phyloP scores from a whole-genome alignment of 106 monocot genomes.

The Posidonia australis region DNA sequence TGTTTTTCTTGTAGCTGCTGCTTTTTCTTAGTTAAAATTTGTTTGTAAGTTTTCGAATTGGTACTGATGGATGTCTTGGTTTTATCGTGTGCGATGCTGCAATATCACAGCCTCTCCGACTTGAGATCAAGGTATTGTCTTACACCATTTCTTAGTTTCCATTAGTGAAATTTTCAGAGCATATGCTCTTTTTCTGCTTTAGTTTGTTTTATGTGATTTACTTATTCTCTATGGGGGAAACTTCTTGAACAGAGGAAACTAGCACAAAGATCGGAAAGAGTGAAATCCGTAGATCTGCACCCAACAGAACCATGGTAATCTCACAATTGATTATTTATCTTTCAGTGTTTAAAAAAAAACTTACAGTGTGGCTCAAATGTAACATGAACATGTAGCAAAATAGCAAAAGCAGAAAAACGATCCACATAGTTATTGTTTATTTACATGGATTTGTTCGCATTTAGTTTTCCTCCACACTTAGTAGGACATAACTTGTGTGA shows the following conservation, averaged over 20 bases:
- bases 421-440: no score
- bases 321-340: background rate
- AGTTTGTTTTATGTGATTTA: background rate
- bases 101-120: conserved; percentile 17
- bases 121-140: conserved; percentile 23
- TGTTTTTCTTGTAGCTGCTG: no score
- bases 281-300: conserved; percentile 23
- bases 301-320: conserved; percentile 90
- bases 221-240: no score
- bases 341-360: background rate
- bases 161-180: background rate
- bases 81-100: no score
- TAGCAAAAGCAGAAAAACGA: no score
- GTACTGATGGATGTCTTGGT: no score
- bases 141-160: background rate
- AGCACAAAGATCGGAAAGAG: conserved; percentile 21
- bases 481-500: background rate
- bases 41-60: no score
- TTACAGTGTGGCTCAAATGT: no score
- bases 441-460: no score
- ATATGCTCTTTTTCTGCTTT: background rate
- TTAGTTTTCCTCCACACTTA: background rate
- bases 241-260: conserved; percentile 18
- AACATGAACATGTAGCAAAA: background rate
- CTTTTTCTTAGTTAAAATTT: no score